Base-by-base conservation (phyloP, 495 filamentous ascomycete genomes). In the Podospora conica region DNA sequence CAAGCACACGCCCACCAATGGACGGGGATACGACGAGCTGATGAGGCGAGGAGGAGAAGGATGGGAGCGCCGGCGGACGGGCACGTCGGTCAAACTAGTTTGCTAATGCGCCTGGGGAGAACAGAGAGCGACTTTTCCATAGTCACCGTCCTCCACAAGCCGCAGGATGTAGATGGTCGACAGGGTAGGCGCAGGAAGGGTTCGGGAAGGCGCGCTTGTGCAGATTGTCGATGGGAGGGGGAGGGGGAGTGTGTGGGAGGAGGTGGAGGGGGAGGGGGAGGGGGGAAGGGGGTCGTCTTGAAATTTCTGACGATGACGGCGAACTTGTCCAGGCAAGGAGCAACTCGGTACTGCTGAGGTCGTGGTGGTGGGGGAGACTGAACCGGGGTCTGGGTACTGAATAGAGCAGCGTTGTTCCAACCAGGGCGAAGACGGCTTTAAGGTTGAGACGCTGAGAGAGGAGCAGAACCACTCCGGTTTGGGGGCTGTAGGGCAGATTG, bases 121-220 rank as follows among this genome's bases (percentile, higher is more conserved):
- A 71, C 62, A 67, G 67, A 71, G 65, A 68, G 68, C 70, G 69
- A 73, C 73, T 71, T 75, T 74, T 74, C 73, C 72, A 77, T 75
- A 76, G 73, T 80, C 76, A 77, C 68, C 64, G 75, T 76, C 69
- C 75, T 68, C 73, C 71, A 69, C 66, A 24, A 68, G 69, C 72
- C 53, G 55, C 58, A 73, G 71, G 70, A 69, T 71, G 69, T 69
- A 71, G 70, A 66, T 27, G 54, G 66, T 60, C 65, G 71, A 68
- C 73, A 75, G 72, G 73, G 75, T 69, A 74, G 72, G 65, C 75
- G 75, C 77, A 70, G 68, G 75, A 70, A 71, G 71, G 74, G 73
- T 68, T 75, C 73, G 76, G 75, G 69, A 76, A 72, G 74, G 66
- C 69, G 78, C 76, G 75, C 74, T 58, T 61, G 61, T 73, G 71